Evolutionary conservation across 2,329 filamentous ascomycete genomes (phyloP).

Genomic region (Sporothrix inflata): DNA sequence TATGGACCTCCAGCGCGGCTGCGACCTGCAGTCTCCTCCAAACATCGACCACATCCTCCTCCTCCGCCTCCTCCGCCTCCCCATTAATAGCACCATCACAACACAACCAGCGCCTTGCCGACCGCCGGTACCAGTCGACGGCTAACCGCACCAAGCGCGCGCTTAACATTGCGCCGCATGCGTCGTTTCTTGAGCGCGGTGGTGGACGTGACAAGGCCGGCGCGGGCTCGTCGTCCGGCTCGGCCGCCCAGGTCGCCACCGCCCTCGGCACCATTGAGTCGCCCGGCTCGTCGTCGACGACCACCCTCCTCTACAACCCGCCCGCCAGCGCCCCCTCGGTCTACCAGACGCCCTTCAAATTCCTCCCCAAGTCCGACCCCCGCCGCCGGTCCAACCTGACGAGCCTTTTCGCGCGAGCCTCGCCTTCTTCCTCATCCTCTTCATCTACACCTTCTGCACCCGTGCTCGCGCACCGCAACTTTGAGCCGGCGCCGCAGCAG

Average conservation of each 20-base stretch:
- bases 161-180: slow-evolving; percentile 63
- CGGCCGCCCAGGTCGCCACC: not conserved
- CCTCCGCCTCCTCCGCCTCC: not conserved
- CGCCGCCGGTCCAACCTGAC: slow-evolving; percentile 55
- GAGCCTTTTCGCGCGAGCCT: slow-evolving; percentile 44
- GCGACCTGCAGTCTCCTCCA: not conserved
- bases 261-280: slow-evolving; percentile 41
- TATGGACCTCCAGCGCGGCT: not conserved
- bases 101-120: not conserved
- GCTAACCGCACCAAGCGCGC: slow-evolving; percentile 58
- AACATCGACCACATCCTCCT: not conserved
- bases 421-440: slow-evolving; percentile 31
- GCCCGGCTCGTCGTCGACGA: slow-evolving; percentile 34
- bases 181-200: slow-evolving; percentile 54
- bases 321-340: slow-evolving; percentile 55
- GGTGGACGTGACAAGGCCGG: slow-evolving; percentile 2
- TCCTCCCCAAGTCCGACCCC: slow-evolving; percentile 62
- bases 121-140: slow-evolving; percentile 52
- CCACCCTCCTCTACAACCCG: slow-evolving; percentile 55
- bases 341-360: slow-evolving; percentile 67
- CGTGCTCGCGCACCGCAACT: slow-evolving; percentile 31
- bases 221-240: slow-evolving; percentile 19
- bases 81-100: slow-evolving; percentile 17
- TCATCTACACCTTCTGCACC: slow-evolving; percentile 41
- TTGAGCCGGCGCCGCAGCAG: slow-evolving; percentile 20